Conservation (phyloP, 1,284 basidiomycete species). For the Cryptococcus sp. region DNA sequence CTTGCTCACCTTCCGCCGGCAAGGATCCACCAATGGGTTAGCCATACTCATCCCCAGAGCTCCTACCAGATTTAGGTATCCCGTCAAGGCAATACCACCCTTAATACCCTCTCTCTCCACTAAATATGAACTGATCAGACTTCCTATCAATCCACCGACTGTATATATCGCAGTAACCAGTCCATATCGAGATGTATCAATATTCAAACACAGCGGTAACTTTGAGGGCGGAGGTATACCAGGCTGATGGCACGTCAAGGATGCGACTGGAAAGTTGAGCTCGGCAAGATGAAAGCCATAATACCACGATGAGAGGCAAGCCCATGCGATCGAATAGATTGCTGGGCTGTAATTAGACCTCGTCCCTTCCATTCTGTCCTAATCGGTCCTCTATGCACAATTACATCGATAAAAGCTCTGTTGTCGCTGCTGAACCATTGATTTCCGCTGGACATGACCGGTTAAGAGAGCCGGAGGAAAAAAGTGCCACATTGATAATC, state of each 20-base stretch:
- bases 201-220: slow-evolving; percentile 60
- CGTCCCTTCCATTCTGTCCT: too few species aligned
- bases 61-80: slow-evolving; percentile 59
- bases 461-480: not conserved
- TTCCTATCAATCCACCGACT: slow-evolving; percentile 78
- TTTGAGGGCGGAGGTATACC: slow-evolving; percentile 23
- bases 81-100: slow-evolving; percentile 51
- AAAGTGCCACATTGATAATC: slow-evolving; percentile 8
- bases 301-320: slow-evolving; percentile 42
- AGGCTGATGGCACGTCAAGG: slow-evolving; percentile 60
- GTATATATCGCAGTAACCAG: slow-evolving; percentile 79
- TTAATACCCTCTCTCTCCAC: slow-evolving; percentile 61
- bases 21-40: slow-evolving; percentile 56
- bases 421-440: not conserved
- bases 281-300: slow-evolving; percentile 68
- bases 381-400: too few species aligned
- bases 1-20: slow-evolving; percentile 60
- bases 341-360: slow-evolving; percentile 1
- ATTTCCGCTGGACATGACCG: not conserved
- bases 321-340: slow-evolving; percentile 14
- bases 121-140: slow-evolving; percentile 62
- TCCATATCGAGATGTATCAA: slow-evolving; percentile 71
- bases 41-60: slow-evolving; percentile 63
- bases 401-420: too few species aligned
- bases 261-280: slow-evolving; percentile 77